A percentile compares a stretch with the other conserved stretches of the same genome.
These are phyloP conservation scores for Aspergillus carlsbadensis DNA, from an alignment of 495 filamentous ascomycete genomes.

Conservation along the genomic window DNA sequence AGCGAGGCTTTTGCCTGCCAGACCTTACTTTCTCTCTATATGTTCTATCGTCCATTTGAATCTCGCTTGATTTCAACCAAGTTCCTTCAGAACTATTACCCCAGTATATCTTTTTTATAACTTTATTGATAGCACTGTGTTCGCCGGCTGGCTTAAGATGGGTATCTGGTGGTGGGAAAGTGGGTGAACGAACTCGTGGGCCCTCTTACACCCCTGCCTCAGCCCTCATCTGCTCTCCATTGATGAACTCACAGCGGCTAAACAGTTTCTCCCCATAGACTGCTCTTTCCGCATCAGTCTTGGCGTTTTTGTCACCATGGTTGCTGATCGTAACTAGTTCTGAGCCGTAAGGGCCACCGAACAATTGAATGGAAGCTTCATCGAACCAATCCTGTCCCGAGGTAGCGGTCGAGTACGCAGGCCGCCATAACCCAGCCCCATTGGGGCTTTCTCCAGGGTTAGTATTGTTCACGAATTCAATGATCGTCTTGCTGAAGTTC, in stretches of 20 bases:
- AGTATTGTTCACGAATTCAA: not conserved
- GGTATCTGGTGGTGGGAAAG: no score
- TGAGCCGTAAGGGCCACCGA: slow-evolving; percentile 6
- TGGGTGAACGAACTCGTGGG: no score
- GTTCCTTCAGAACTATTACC: no score
- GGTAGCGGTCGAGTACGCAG: not conserved
- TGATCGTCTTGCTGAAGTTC: slow-evolving; percentile 7
- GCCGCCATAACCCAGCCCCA: not conserved
- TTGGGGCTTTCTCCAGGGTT: not conserved
- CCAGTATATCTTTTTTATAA: no score
- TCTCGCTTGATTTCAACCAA: no score
- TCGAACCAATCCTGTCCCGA: not conserved
- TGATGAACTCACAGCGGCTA: slow-evolving; percentile 19
- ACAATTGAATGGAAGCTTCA: slow-evolving; percentile 8
- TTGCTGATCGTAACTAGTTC: not conserved
- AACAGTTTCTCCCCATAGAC: slow-evolving; percentile 18
- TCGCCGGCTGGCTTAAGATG: no score
- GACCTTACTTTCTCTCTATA: no score
- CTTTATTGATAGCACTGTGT: no score
- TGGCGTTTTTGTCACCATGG: not conserved
- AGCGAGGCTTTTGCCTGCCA: no score
- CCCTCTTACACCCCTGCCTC: slow-evolving; percentile 14
- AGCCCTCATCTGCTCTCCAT: slow-evolving; percentile 12
- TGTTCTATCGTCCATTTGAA: no score
- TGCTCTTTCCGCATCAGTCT: slow-evolving; percentile 8